phyloP scores from a whole-genome alignment of 768 basidiomycete genomes.

The Hypsizygus marmoreus region DNA sequence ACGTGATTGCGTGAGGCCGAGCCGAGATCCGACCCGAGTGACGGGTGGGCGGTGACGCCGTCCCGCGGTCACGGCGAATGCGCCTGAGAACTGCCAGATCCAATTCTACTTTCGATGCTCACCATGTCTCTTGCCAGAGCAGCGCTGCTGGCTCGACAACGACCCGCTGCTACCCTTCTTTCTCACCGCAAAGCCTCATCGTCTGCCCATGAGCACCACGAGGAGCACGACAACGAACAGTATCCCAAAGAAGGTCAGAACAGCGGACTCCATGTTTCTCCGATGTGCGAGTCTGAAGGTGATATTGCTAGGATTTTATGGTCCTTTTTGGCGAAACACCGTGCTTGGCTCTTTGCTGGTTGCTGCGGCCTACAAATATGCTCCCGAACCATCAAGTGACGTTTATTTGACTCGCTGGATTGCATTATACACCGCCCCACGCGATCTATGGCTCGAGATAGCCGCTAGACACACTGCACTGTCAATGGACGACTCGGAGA shows the following conservation, averaged over 20 bases:
- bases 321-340: conserved; percentile 69
- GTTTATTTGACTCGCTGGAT: conserved; percentile 70
- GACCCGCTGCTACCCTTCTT: conserved; percentile 27
- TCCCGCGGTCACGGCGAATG: no score
- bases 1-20: no score
- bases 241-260: conserved; percentile 63
- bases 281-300: conserved; percentile 6
- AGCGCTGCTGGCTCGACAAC: conserved; percentile 37
- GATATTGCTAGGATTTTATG: conserved; percentile 53
- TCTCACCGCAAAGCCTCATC: conserved; percentile 45
- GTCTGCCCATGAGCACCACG: conserved; percentile 45
- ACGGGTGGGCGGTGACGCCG: no score
- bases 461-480: conserved; percentile 60
- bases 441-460: conserved; percentile 53
- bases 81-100: no score
- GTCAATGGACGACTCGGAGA: conserved; percentile 44
- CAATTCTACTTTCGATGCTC: background rate
- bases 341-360: conserved; percentile 50
- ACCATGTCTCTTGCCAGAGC: conserved; percentile 47
- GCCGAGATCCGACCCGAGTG: no score
- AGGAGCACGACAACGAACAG: conserved; percentile 40
- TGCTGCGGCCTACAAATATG: conserved; percentile 66
- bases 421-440: conserved; percentile 53
- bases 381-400: conserved; percentile 62
- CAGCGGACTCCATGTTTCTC: conserved; percentile 3